Conservation (phyloP, 2,329 filamentous ascomycete genomes). For the Fusarium falciforme region DNA sequence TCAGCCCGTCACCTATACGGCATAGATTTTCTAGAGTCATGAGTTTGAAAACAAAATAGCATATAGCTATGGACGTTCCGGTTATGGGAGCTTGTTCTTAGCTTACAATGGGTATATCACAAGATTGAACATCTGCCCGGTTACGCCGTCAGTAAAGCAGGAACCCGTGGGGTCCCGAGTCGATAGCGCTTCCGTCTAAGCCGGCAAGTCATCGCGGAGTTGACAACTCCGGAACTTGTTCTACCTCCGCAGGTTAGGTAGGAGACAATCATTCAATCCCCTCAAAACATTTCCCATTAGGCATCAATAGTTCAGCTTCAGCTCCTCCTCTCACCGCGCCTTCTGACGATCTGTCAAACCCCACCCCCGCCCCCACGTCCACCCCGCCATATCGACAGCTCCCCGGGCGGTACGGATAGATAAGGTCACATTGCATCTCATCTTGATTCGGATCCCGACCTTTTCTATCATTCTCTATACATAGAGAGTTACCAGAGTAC, state of each 20-base stretch:
- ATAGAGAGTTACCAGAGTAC: neutral
- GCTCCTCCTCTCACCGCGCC: slow-evolving; percentile 1
- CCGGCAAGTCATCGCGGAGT: neutral
- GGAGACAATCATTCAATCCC: neutral
- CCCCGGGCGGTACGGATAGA: neutral
- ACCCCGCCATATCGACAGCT: slow-evolving; percentile 7
- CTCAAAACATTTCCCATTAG: neutral
- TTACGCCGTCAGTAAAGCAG: neutral
- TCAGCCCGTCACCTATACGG: slow-evolving; percentile 31
- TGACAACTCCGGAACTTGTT: neutral
- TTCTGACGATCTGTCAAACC: slow-evolving; percentile 3
- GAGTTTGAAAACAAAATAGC: slow-evolving; percentile 11
- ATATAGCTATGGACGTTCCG: neutral
- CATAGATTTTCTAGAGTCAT: slow-evolving; percentile 38
- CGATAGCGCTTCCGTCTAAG: neutral
- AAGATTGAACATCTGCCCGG: neutral
- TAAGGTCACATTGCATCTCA: slow-evolving; percentile 6
- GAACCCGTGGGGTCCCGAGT: neutral
- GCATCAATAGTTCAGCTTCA: neutral
- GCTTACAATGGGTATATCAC: neutral
- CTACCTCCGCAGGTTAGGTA: neutral
- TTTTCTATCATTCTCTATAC: neutral
- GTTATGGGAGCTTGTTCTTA: neutral
- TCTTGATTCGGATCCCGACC: neutral
- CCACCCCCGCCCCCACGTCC: slow-evolving; percentile 24